Base-by-base conservation (phyloP, 768 basidiomycete species). In the Agaricus sinodeliciosus region DNA sequence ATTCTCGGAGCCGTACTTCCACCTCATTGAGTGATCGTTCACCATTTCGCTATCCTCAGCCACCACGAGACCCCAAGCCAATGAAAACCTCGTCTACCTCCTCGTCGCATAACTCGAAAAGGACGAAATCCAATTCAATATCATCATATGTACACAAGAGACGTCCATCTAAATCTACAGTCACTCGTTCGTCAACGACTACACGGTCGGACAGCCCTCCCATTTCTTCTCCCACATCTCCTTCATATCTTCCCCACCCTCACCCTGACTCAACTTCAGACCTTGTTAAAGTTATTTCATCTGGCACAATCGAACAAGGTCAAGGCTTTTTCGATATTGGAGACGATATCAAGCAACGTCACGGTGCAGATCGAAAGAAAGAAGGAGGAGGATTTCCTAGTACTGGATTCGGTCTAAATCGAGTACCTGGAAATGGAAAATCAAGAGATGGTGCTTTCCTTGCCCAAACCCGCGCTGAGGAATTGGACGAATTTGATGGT, bases 1-100 rank as follows among this genome's bases (percentile, higher is more conserved):
- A 82, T 54, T 82, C 81, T 3, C 78, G 75, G 34, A 85, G 82
- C 3, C 75, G 79, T 28, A 84, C 84, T 0, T 82, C 83, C 3
- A 64, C 77, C 3, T 81, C 80, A 0, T 43, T 67, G 25, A 63
- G 59, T 19, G 63, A 65, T 31, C 58, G 62, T 44, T 37, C 55
- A 49, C 45, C 25, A n/a, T 49, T 26, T 4, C 39, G 22, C 18
- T n/a, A 44, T 12, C 27, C 22, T 27, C n/a, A 34, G 19, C n/a
- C 51, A 5, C 22, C 16, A 16, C 36, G 19, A 19, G 19, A 49
- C 35, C 18, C 41, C 7, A 52, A 39, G 25, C 42, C 47, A 6
- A 11, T 19, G 9, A 40, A 45, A 26, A 36, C 42, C 37, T 27
- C 22, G 3, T 22, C 36, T 15, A 44, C 52, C 3, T 26, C 41